Evolutionary conservation across 352 stramenopile genomes (phyloP).

Genomic region (Phytopythium litorale): DNA sequence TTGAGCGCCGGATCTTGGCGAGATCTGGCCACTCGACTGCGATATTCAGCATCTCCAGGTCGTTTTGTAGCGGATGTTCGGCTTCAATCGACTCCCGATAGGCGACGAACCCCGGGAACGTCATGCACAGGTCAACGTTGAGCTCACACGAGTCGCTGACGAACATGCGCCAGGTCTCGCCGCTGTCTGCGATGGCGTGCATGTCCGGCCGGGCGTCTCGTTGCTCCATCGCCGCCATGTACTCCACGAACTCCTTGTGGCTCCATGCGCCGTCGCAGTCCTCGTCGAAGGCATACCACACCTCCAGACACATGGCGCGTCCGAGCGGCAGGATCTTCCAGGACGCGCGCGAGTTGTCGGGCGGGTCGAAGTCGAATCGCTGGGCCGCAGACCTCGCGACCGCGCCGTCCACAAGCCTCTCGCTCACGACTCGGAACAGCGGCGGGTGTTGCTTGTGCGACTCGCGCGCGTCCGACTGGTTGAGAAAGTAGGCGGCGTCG

Average conservation of each 20-base stretch:
- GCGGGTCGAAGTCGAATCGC: constrained; percentile 47
- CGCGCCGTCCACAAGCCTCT: constrained; percentile 10
- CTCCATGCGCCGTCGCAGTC: constrained; percentile 52
- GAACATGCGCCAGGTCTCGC: constrained; percentile 62
- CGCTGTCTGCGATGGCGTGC: constrained; percentile 25
- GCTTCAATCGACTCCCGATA: constrained; percentile 52
- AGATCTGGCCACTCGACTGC: constrained; percentile 35
- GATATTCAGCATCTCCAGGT: constrained; percentile 41
- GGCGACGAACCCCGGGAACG: constrained; percentile 53
- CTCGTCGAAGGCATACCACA: constrained; percentile 55
- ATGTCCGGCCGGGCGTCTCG: constrained; percentile 16
- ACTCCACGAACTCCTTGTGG: constrained; percentile 60
- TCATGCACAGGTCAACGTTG: constrained; percentile 32
- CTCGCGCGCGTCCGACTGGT: constrained; percentile 8
- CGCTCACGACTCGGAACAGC: constrained; percentile 32
- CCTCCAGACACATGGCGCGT: constrained; percentile 34
- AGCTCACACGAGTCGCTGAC: constrained; percentile 53
- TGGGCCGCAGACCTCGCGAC: constrained; percentile 16
- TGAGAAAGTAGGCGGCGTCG: constrained; percentile 45
- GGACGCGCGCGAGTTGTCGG: constrained; percentile 21
- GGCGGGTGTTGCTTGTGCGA: constrained; percentile 13
- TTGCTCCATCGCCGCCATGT: constrained; percentile 35
- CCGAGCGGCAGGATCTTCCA: constrained; percentile 44
- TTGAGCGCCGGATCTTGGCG: constrained; percentile 14
- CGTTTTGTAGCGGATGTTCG: constrained; percentile 25